Evolutionary conservation across 2,329 filamentous ascomycete genomes (phyloP).

Genomic region (Aspergillus flavus): DNA sequence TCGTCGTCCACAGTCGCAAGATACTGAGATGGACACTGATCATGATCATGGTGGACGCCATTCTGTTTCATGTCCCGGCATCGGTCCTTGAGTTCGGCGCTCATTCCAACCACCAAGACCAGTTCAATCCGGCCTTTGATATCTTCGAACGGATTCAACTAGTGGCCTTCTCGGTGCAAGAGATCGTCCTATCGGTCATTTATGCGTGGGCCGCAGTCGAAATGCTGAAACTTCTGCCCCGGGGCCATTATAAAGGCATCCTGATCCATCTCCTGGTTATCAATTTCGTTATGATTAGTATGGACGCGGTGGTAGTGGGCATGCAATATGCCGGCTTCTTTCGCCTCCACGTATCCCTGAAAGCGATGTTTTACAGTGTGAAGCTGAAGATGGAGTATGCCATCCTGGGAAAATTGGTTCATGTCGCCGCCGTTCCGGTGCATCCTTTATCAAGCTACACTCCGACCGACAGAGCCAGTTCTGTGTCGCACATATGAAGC

Average conservation of each 20-base stretch:
- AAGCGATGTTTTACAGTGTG: not conserved
- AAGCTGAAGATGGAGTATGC: conserved; percentile 3
- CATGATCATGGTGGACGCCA: not conserved
- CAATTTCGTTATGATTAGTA: not conserved
- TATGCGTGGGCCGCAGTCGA: not conserved
- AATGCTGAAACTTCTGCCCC: not conserved
- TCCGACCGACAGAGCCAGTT: not conserved
- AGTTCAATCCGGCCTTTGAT: not conserved
- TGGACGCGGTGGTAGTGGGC: not conserved
- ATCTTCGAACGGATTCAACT: conserved; percentile 1
- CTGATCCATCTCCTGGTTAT: not conserved
- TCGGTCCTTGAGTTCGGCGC: conserved; percentile 1
- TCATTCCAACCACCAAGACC: not conserved
- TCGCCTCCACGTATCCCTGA: not conserved
- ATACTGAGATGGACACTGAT: not conserved
- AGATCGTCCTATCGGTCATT: not conserved
- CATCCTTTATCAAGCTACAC: not conserved
- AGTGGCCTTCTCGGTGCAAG: not conserved
- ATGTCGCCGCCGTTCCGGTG: not conserved
- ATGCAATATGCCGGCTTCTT: not conserved
- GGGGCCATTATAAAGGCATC: not conserved
- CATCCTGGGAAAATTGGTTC: not conserved
- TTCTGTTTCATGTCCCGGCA: not conserved
- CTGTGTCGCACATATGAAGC: not conserved
- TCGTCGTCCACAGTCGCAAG: not conserved